Evolutionary conservation across 768 basidiomycete genomes (phyloP).

Genomic region (Boletus subparvulus): DNA sequence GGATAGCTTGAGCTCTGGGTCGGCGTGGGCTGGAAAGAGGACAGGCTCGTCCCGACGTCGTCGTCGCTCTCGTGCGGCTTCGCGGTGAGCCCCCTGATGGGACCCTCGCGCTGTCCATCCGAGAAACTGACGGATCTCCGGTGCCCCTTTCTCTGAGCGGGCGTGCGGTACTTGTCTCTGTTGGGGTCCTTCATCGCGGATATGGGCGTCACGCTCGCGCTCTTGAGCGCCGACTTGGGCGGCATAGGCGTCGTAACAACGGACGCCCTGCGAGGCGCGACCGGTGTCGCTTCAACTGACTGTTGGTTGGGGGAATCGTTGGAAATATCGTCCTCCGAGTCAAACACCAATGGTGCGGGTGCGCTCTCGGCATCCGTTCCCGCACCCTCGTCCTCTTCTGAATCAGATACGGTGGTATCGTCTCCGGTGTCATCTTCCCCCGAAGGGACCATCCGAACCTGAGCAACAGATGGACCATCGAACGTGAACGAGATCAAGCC

Average conservation of each 20-base stretch:
- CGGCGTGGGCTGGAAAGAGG: slow-evolving; percentile 17
- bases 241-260: slow-evolving; percentile 30
- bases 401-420: slow-evolving; percentile 42
- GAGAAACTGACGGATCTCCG: slow-evolving; percentile 96
- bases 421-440: slow-evolving; percentile 34
- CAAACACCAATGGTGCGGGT: slow-evolving; percentile 11
- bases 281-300: slow-evolving; percentile 18
- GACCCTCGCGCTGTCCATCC: slow-evolving; percentile 87
- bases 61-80: slow-evolving; percentile 41
- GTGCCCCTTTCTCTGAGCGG: slow-evolving; percentile 48
- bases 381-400: slow-evolving; percentile 27
- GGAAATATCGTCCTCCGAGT: slow-evolving; percentile 41
- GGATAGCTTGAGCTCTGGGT: slow-evolving; percentile 33
- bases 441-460: slow-evolving; percentile 50
- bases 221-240: slow-evolving; percentile 44
- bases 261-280: slow-evolving; percentile 14
- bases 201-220: slow-evolving; percentile 48
- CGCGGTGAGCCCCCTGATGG: slow-evolving; percentile 63
- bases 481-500: slow-evolving; percentile 73
- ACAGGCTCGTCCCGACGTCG: slow-evolving; percentile 25
- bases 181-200: slow-evolving; percentile 58
- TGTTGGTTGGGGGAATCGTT: slow-evolving; percentile 14
- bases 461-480: slow-evolving; percentile 56
- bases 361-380: slow-evolving; percentile 4
- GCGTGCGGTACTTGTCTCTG: slow-evolving; percentile 53